A percentile compares a stretch with the other conserved stretches of the same genome.
phyloP scores from a whole-genome alignment of 2,329 filamentous ascomycete genomes.

The Nemania diffusa region DNA sequence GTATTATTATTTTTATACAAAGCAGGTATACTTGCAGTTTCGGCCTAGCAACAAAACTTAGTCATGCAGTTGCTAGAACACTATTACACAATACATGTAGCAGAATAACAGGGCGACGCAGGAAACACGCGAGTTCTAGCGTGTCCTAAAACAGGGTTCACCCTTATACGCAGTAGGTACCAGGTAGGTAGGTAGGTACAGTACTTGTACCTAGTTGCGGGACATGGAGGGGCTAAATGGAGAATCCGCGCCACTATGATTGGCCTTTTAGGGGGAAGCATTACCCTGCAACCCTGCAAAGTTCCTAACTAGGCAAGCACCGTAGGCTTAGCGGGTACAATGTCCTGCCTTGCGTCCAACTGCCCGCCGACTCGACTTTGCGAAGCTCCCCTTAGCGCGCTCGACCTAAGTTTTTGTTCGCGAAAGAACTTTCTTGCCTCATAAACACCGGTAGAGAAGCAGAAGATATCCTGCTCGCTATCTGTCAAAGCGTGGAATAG shows the following conservation, averaged over 20 bases:
- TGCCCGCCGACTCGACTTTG: constrained; percentile 7
- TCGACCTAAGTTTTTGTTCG: constrained; percentile 15
- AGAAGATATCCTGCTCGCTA: neutral
- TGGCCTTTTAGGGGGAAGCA: neutral
- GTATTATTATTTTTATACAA: too few species aligned
- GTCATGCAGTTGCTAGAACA: too few species aligned
- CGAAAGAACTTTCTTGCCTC: constrained; percentile 35
- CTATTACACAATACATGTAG: too few species aligned
- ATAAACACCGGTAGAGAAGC: neutral
- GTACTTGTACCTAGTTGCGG: constrained; percentile 8
- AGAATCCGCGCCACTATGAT: constrained; percentile 1
- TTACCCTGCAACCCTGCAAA: constrained; percentile 15
- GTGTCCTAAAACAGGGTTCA: too few species aligned
- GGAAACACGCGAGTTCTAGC: too few species aligned
- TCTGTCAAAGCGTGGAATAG: neutral
- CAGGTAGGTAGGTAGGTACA: too few species aligned
- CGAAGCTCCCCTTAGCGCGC: constrained; percentile 31
- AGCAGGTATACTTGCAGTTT: too few species aligned
- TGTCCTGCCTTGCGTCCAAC: too few species aligned
- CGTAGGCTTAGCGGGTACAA: neutral
- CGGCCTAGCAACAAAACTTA: too few species aligned
- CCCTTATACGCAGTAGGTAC: too few species aligned
- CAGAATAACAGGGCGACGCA: too few species aligned
- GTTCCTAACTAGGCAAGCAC: neutral
- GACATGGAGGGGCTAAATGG: constrained; percentile 8